A percentile compares a stretch with the other conserved stretches of the same genome.
phyloP scores from a whole-genome alignment of 2,329 filamentous ascomycete genomes.

The Orbilia javanica region DNA sequence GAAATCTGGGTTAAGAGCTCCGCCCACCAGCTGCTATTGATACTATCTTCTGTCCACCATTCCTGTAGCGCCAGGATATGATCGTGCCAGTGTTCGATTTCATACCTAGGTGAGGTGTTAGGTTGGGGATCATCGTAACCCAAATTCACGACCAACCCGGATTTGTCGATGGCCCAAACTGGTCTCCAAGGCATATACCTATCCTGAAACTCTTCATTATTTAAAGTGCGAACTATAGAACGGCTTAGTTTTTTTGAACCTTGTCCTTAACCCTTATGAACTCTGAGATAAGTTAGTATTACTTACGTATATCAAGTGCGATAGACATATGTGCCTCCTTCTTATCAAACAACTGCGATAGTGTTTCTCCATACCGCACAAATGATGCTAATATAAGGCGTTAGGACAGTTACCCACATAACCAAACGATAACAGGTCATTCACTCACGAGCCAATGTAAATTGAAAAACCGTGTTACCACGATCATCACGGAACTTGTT shows the following conservation, averaged over 20 bases:
- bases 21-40: slow-evolving; percentile 27
- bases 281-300: not conserved
- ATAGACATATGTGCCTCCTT: slow-evolving; percentile 43
- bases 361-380: slow-evolving; percentile 40
- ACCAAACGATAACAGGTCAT: not conserved
- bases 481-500: slow-evolving; percentile 29
- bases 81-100: slow-evolving; percentile 47
- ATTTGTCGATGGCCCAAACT: not conserved
- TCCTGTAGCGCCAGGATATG: slow-evolving; percentile 25
- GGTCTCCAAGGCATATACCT: slow-evolving; percentile 42
- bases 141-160: too few species aligned
- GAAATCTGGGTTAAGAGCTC: slow-evolving; percentile 27
- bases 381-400: slow-evolving; percentile 25
- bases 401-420: not conserved
- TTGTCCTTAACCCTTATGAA: not conserved
- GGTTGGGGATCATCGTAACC: too few species aligned
- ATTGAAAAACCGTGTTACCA: slow-evolving; percentile 38
- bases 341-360: slow-evolving; percentile 31
- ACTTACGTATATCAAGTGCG: slow-evolving; percentile 42
- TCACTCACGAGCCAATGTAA: slow-evolving; percentile 34
- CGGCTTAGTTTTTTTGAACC: not conserved
- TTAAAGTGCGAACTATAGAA: slow-evolving; percentile 18
- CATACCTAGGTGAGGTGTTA: slow-evolving; percentile 13
- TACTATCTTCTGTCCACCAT: slow-evolving; percentile 42
- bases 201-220: slow-evolving; percentile 32